Evolutionary conservation across 169 alveolate genomes (phyloP), one percentile per base, ranked within the genome.

Genomic region (Eimeria tenella): DNA sequence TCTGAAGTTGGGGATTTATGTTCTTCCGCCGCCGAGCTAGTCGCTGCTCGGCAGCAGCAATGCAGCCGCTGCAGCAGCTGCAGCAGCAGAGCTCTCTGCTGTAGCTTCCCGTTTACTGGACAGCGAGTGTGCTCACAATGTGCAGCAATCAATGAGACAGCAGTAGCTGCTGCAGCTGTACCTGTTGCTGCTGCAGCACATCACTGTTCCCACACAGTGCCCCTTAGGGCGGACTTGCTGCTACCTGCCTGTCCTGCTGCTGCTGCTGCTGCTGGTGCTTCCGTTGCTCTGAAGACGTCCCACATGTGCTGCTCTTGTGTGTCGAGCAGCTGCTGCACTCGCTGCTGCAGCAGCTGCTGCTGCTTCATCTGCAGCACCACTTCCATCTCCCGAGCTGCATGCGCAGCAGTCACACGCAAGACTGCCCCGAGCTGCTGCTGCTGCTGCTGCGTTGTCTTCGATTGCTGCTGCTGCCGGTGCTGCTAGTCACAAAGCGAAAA

Each of bases 351-450:
- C 75, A 65, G 75, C 75, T 65, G 75, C 25, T 65, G 75, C 75
- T 65, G 75, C 75, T 65, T 65, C 25, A 10, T 65, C 25, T 9
- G 31, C 25, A 65, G 42, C 75, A 65, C 75, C 75, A 19, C 5
- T 21, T 13, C 9, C 75, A 65, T 65, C 75, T 65, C 75, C 75
- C 75, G 75, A 13, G 75, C 75, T 65, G 75, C 75, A n/a, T n/a
- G 25, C 42, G 75, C 75, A 65, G 42, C 23, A 56, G 7, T 7
- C 65, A 56, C 7, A 56, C 65, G 13, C 65, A 7, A 56, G 19
- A 56, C 65, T 5, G 17, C 13, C 42, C 75, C 17, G 7, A 7
- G 5, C 75, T 65, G 75, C 75, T 65, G 42, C 75, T 65, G 75
- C 75, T 56, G 65, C 65, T 56, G 65, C 65, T 9, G 65, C 65